Evolutionary conservation across 169 alveolate genomes (phyloP), one percentile per base, ranked within the genome.

Genomic region (Cyclospora cayetanensis): DNA sequence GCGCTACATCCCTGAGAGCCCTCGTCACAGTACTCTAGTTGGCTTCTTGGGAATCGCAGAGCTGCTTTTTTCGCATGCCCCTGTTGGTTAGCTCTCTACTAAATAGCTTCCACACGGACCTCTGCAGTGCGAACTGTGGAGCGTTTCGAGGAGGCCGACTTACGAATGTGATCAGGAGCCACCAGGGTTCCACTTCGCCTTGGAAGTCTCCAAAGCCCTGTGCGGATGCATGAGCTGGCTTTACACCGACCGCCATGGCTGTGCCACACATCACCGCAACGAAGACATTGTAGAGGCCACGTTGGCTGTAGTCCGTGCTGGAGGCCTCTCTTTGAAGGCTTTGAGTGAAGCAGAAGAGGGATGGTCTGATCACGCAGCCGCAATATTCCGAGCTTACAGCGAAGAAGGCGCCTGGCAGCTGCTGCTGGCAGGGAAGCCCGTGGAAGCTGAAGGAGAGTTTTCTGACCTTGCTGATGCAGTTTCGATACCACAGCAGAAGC

Each of bases 401-500:
- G 31, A 42, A 9, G 82, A 70, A 29, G 41, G 53, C 25, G 84
- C 60, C 39, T 41, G 63, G 84, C 84, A 72, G 63, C 63, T 72
- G 84, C 60, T 72, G 84, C 63, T 72, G 29, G 15, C 60, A 29
- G 84, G 84, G 65, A 72, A 50, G 60, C 84, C 43, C 2, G 63
- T 4, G 15, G 84, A 72, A 35, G 84, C 84, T 9, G 84, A 35
- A 18, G 0, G 39, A 5, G 84, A 72, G 18, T 72, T 72, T 41
- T 52, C 63, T 18, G 60, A 52, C 3, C 39, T 60, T 34, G 82
- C 82, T 39, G 83, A 46, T 35, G 84, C 84, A 72, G 63, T 60
- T 39, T 52, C 84, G 4, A 37, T 60, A 22, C 84, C 84, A n/a
- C 84, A 0, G 34, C 84, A 72, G 60, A 42, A 72, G 63, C 84